A percentile compares a stretch with the other conserved stretches of the same genome.
These are phyloP conservation scores for Ceratocystis alfenasii DNA, from an alignment of 2,329 filamentous ascomycete genomes.

Conservation along the genomic window DNA sequence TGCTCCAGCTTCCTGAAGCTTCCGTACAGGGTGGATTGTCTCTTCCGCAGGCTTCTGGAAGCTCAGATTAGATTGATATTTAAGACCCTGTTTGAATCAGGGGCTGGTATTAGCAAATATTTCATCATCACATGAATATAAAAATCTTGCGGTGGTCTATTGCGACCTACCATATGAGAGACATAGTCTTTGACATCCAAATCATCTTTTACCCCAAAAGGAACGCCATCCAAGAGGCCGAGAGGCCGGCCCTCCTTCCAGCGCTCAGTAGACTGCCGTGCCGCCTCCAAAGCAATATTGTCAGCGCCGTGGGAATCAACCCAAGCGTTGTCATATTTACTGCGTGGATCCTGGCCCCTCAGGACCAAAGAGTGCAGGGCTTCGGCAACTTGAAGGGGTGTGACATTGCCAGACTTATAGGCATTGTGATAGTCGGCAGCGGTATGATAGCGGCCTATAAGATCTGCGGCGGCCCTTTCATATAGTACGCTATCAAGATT, in stretches of 20 bases:
- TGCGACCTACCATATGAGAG: constrained; percentile 50
- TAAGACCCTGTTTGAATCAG: constrained; percentile 24
- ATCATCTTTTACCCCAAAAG: constrained; percentile 76
- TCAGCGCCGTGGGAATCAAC: constrained; percentile 47
- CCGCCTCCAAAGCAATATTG: constrained; percentile 53
- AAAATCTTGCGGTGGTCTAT: neutral
- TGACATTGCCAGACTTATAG: constrained; percentile 57
- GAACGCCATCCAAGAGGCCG: constrained; percentile 67
- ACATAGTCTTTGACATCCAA: constrained; percentile 58
- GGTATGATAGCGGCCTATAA: constrained; percentile 50
- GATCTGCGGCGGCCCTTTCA: constrained; percentile 32
- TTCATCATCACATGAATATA: neutral
- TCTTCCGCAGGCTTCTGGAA: constrained; percentile 40
- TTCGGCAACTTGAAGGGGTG: constrained; percentile 60
- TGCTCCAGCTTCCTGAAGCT: constrained; percentile 62
- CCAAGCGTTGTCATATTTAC: constrained; percentile 60
- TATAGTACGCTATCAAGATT: constrained; percentile 35
- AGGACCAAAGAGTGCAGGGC: constrained; percentile 59
- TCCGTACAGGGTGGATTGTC: constrained; percentile 59
- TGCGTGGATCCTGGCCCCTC: constrained; percentile 40
- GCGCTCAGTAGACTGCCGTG: constrained; percentile 58
- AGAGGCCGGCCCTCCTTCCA: constrained; percentile 55
- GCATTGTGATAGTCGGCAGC: constrained; percentile 64
- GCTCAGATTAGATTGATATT: constrained; percentile 42
- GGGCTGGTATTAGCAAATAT: neutral